phyloP scores from a whole-genome alignment of 2,329 filamentous ascomycete genomes.

The Botrytis hyacinthi region DNA sequence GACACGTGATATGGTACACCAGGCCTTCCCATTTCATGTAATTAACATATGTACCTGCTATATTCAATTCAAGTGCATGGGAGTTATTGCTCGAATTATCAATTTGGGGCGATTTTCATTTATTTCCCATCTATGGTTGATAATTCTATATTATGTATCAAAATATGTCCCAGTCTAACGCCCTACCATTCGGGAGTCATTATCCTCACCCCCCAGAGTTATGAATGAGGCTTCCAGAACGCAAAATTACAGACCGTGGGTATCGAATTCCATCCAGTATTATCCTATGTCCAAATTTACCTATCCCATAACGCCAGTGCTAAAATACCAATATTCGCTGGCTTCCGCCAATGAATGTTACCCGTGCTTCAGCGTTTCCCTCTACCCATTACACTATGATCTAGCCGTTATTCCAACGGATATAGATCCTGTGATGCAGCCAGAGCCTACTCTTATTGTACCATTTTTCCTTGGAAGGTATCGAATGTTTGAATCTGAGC shows the following conservation, averaged over 20 bases:
- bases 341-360: neutral
- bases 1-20: neutral
- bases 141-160: neutral
- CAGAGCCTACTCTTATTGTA: neutral
- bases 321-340: neutral
- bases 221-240: neutral
- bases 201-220: neutral
- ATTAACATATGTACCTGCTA: neutral
- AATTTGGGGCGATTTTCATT: neutral
- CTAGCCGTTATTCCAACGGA: neutral
- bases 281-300: neutral
- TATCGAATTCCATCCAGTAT: conserved; percentile 10
- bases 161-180: neutral
- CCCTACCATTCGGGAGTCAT: neutral
- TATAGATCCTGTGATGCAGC: neutral
- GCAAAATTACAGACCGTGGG: conserved; percentile 15
- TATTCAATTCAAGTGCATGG: neutral
- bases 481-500: conserved; percentile 28
- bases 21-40: conserved; percentile 7
- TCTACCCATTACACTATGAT: neutral
- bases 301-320: conserved; percentile 9
- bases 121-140: neutral
- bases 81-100: neutral
- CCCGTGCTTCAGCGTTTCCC: neutral
- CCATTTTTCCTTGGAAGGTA: neutral